These are phyloP conservation scores for Leptomonas pyrrhocoris DNA, from an alignment of 208 protist species.

Conservation along the genomic window DNA sequence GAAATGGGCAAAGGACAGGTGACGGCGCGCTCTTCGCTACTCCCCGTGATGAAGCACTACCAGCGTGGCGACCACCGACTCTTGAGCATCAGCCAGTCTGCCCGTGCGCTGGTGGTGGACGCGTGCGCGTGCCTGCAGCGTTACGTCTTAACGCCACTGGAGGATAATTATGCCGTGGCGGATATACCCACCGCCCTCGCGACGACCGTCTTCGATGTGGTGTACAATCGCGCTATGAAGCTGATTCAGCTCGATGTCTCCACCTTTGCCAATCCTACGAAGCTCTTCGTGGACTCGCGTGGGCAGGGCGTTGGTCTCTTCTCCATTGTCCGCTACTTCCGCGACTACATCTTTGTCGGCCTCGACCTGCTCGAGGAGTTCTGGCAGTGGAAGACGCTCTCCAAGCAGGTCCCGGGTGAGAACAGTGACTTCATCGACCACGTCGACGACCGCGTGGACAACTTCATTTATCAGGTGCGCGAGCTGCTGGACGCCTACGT, in stretches of 20 bases:
- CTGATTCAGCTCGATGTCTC: constrained; percentile 57
- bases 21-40: constrained; percentile 18
- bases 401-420: constrained; percentile 59
- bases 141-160: constrained; percentile 68
- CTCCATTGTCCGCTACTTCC: constrained; percentile 54
- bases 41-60: constrained; percentile 71
- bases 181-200: constrained; percentile 71
- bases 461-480: constrained; percentile 58
- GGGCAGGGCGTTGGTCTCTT: constrained; percentile 73
- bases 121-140: constrained; percentile 53
- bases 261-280: constrained; percentile 53
- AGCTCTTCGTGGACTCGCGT: constrained; percentile 67
- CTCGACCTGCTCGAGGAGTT: constrained; percentile 80
- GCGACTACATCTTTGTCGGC: constrained; percentile 80
- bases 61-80: constrained; percentile 73
- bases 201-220: constrained; percentile 55
- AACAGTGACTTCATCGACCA: constrained; percentile 69
- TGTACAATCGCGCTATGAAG: constrained; percentile 48
- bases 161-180: constrained; percentile 76
- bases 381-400: constrained; percentile 77
- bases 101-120: constrained; percentile 50
- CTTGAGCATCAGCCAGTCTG: constrained; percentile 51
- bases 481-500: constrained; percentile 74
- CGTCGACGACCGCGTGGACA: constrained; percentile 65
- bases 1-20: constrained; percentile 46